phyloP scores from a whole-genome alignment of 1,284 basidiomycete genomes.

The Kwoniella shivajii region DNA sequence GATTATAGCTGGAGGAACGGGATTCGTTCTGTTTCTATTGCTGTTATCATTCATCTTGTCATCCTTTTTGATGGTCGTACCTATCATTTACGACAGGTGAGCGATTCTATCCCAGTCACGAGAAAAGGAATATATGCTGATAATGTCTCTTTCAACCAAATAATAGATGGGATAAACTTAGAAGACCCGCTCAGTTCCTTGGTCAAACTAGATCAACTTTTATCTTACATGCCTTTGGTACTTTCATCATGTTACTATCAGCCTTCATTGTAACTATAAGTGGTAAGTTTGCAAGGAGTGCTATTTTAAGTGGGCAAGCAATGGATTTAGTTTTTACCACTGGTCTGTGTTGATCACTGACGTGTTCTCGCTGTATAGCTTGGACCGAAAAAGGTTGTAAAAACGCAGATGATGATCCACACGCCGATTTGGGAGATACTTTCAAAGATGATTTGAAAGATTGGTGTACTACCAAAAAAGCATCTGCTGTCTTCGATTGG shows the following conservation, averaged over 20 bases:
- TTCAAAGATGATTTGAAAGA: conserved; percentile 69
- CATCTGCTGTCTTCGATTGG: conserved; percentile 84
- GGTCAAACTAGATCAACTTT: conserved; percentile 77
- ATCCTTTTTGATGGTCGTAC: conserved; percentile 70
- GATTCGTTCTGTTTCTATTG: conserved; percentile 82
- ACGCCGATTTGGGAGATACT: conserved; percentile 67
- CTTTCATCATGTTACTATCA: conserved; percentile 67
- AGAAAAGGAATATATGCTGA: background rate
- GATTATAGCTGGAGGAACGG: conserved; percentile 72
- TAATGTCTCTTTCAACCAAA: background rate
- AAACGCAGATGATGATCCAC: conserved; percentile 70
- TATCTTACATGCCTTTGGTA: conserved; percentile 72
- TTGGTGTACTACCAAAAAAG: conserved; percentile 89
- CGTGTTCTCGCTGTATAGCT: conserved; percentile 16
- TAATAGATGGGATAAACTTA: conserved; percentile 65
- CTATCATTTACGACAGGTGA: conserved; percentile 78
- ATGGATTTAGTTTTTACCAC: background rate
- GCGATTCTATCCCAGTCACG: conserved; percentile 7
- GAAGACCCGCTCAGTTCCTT: conserved; percentile 72
- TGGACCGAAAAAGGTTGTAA: conserved; percentile 68
- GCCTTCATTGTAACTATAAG: conserved; percentile 59
- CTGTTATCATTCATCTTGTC: conserved; percentile 70
- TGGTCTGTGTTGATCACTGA: background rate
- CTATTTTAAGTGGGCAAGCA: too few relatives aligned
- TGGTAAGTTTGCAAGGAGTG: conserved; percentile 17